phyloP scores from a whole-genome alignment of 352 stramenopile genomes.

The Discostella stelligera region DNA sequence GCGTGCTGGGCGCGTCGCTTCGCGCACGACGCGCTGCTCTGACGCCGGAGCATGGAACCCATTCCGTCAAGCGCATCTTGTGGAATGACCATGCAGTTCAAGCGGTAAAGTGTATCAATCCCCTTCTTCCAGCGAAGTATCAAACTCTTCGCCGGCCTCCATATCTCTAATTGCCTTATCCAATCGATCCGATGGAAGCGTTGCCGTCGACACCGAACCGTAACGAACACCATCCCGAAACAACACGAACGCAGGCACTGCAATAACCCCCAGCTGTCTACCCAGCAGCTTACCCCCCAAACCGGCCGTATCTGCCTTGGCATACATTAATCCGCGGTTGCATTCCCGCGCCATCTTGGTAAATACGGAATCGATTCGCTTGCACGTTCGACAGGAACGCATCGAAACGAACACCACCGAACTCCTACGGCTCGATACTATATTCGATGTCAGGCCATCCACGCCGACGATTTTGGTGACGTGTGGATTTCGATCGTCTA shows the following conservation, averaged over 20 bases:
- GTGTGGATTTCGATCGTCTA: slow-evolving; percentile 61
- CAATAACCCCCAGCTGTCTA: slow-evolving; percentile 53
- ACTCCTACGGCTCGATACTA: slow-evolving; percentile 53
- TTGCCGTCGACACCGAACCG: slow-evolving; percentile 39
- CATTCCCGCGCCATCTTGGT: slow-evolving; percentile 62
- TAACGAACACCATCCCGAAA: slow-evolving; percentile 65
- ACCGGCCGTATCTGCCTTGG: slow-evolving; percentile 71
- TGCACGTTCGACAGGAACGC: slow-evolving; percentile 75
- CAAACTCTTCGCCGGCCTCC: slow-evolving; percentile 47
- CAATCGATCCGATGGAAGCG: slow-evolving; percentile 45
- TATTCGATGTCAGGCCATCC: slow-evolving; percentile 51
- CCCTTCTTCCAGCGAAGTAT: slow-evolving; percentile 26
- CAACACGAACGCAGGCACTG: slow-evolving; percentile 73
- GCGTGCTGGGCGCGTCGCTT: too few relatives aligned
- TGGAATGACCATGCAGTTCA: not conserved
- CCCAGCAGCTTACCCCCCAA: slow-evolving; percentile 63
- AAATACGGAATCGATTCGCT: slow-evolving; percentile 61
- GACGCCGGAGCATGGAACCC: not conserved
- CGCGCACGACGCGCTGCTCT: not conserved
- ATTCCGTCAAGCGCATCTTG: too few relatives aligned
- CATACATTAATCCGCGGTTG: slow-evolving; percentile 62
- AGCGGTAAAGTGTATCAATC: not conserved
- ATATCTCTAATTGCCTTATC: slow-evolving; percentile 45
- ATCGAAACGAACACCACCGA: slow-evolving; percentile 77
- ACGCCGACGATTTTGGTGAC: slow-evolving; percentile 64